Percentiles rank a stretch among this genome's conserved stretches.
These are phyloP conservation scores for Penicillium olsonii DNA, from an alignment of 2,329 filamentous ascomycete genomes.

Conservation along the genomic window DNA sequence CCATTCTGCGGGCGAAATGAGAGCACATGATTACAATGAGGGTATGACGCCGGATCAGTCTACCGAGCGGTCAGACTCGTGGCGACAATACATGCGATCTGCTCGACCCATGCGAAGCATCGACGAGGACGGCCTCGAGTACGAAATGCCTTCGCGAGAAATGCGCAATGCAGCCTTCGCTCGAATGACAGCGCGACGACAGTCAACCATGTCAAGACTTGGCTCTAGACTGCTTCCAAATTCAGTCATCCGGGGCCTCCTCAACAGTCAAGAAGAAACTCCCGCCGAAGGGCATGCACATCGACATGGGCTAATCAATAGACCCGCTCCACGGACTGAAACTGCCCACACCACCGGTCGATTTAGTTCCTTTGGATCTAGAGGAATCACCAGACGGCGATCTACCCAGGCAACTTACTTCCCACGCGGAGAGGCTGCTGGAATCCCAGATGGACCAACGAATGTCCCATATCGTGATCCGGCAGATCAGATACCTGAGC, in stretches of 20 bases:
- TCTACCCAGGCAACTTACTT: conserved; percentile 43
- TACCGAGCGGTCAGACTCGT: conserved; percentile 14
- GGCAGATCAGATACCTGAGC: conserved; percentile 28
- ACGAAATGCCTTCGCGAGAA: conserved; percentile 33
- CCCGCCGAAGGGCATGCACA: conserved; percentile 47
- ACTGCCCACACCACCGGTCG: conserved; percentile 35
- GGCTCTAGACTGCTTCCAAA: conserved; percentile 52
- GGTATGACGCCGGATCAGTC: conserved; percentile 12
- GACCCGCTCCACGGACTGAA: conserved; percentile 38
- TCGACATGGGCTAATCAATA: conserved; percentile 44
- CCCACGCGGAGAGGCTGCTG: conserved; percentile 37
- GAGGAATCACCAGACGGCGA: conserved; percentile 43
- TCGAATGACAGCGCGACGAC: conserved; percentile 42
- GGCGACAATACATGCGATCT: conserved; percentile 20
- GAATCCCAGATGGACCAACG: conserved; percentile 30
- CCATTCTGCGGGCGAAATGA: conserved; percentile 19
- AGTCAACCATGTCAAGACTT: conserved; percentile 51
- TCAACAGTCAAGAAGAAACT: conserved; percentile 50
- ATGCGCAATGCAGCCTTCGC: conserved; percentile 34
- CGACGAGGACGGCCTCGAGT: conserved; percentile 41
- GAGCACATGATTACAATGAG: conserved; percentile 14
- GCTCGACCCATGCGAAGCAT: conserved; percentile 34
- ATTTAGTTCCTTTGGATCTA: conserved; percentile 44
- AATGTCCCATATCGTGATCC: conserved; percentile 31
- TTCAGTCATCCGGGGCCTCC: conserved; percentile 45